phyloP scores from a whole-genome alignment of 2,329 filamentous ascomycete genomes.

The Colletotrichum siamense region DNA sequence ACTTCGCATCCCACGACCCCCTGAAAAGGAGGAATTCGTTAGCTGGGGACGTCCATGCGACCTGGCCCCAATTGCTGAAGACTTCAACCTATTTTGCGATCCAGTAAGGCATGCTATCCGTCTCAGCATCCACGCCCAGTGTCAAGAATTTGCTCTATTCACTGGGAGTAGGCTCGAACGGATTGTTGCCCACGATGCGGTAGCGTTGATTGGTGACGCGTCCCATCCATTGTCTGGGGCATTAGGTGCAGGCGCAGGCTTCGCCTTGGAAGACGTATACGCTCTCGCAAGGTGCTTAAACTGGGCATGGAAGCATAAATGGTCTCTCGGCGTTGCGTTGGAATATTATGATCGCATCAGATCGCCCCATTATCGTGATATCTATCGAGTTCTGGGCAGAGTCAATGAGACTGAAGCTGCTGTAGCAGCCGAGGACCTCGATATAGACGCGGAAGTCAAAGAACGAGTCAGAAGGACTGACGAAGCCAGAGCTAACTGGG shows the following conservation, averaged over 20 bases:
- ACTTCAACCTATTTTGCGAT: not conserved
- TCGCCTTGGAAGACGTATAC: not conserved
- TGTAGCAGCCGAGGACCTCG: not conserved
- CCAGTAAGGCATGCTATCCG: not conserved
- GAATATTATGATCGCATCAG: not conserved
- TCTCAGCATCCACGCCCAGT: not conserved
- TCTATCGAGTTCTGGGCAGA: not conserved
- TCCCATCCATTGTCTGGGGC: not conserved
- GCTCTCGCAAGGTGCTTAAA: not conserved
- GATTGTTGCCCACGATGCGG: not conserved
- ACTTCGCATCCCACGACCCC: slow-evolving; percentile 24
- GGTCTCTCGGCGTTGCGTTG: not conserved
- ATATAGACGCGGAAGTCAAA: not conserved
- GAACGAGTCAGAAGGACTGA: not conserved
- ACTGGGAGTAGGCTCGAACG: not conserved
- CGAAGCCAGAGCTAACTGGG: not conserved
- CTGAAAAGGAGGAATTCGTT: slow-evolving; percentile 27
- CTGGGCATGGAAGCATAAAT: not conserved
- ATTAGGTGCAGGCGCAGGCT: not conserved
- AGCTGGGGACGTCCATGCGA: slow-evolving; percentile 29
- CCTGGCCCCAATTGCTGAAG: not conserved
- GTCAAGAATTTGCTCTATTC: not conserved
- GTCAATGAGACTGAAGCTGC: not conserved
- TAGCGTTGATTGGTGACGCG: not conserved
- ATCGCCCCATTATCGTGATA: not conserved